Percentiles rank a stretch among this genome's conserved stretches.
These are phyloP conservation scores for Gentiana macrophylla DNA, from an alignment of 257 asterid genomes.

Conservation along the genomic window DNA sequence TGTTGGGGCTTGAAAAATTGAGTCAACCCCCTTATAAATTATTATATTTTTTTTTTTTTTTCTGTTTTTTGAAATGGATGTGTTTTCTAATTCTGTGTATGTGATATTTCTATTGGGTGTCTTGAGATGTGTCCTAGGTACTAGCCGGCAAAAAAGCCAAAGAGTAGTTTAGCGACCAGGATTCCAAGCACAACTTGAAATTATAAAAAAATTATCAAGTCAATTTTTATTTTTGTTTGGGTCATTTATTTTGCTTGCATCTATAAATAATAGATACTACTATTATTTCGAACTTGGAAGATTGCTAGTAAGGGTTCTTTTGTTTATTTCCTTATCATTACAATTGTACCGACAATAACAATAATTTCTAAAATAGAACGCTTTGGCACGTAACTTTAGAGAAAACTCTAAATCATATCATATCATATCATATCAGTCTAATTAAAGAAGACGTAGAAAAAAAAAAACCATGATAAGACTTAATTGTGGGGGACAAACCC, in stretches of 20 bases:
- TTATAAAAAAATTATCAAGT: background rate
- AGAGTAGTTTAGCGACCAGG: slow-evolving; percentile 34
- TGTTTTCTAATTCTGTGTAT: background rate
- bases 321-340: background rate
- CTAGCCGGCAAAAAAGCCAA: slow-evolving; percentile 21
- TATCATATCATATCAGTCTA: no score
- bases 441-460: no score
- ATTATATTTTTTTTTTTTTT: no score
- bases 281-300: no score
- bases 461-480: no score
- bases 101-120: slow-evolving; percentile 4
- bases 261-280: no score
- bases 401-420: no score
- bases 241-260: no score
- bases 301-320: background rate
- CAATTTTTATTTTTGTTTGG: no score
- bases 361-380: background rate
- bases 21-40: background rate
- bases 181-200: slow-evolving; percentile 10
- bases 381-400: no score
- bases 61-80: background rate
- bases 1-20: slow-evolving; percentile 33
- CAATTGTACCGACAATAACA: background rate
- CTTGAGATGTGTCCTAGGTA: slow-evolving; percentile 31
- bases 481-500: no score